Conservation (phyloP, 257 asterid species). For the Ilex aquifolium region DNA sequence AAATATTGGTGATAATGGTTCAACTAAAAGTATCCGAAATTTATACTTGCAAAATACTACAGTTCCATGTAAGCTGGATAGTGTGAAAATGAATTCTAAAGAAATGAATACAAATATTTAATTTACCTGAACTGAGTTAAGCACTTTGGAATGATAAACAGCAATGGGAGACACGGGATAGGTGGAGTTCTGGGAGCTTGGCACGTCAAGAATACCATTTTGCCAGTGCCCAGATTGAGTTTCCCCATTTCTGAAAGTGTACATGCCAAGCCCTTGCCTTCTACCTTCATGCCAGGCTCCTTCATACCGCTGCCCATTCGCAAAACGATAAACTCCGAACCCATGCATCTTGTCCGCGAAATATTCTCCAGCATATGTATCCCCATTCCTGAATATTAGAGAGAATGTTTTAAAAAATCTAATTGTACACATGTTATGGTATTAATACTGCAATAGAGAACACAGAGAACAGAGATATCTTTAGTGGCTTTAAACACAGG, state of each 20-base stretch:
- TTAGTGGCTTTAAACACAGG: too few relatives aligned
- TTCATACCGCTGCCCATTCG: conserved; percentile 42
- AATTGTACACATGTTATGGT: too few relatives aligned
- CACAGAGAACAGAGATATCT: not conserved
- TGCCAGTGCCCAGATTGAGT: conserved; percentile 45
- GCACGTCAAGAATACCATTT: conserved; percentile 34
- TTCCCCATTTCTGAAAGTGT: conserved; percentile 36
- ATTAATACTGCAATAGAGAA: too few relatives aligned
- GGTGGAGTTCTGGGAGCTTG: conserved; percentile 29
- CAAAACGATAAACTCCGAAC: conserved; percentile 37
- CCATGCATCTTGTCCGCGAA: conserved; percentile 51
- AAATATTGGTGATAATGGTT: too few relatives aligned
- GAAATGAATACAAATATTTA: not conserved
- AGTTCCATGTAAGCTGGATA: too few relatives aligned
- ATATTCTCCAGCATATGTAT: conserved; percentile 40
- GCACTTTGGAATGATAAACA: conserved; percentile 39
- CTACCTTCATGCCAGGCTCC: conserved; percentile 53
- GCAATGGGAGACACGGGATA: conserved; percentile 26
- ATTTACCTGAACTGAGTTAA: conserved; percentile 40
- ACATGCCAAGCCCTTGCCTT: conserved; percentile 42
- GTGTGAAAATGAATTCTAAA: not conserved
- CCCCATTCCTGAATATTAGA: conserved; percentile 28
- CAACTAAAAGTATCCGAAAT: too few relatives aligned
- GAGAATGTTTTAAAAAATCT: too few relatives aligned
- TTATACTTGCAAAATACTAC: too few relatives aligned